Evolutionary conservation across 1,139 yeast species (phyloP), one percentile per base, ranked within the genome.

Genomic region (Protomyces inouyei): DNA sequence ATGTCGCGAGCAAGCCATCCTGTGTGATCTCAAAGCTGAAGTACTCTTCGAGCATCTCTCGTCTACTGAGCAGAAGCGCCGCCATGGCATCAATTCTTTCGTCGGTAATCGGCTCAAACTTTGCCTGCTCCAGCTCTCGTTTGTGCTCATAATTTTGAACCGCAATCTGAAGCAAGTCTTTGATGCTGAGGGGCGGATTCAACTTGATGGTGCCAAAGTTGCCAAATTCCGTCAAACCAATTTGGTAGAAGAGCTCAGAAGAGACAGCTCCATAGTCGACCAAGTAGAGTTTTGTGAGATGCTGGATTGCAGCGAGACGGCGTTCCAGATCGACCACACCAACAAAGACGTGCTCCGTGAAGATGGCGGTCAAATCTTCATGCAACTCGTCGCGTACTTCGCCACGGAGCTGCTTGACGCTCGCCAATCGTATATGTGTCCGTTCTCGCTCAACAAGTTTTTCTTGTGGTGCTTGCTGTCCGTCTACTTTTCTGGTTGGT

Each of bases 11-110:
- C 35, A 69, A 71, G 0, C 79, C 78, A 3, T 74, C 75, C 0
- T 71, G 73, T 3, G 72, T 72, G 1, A 85, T 70, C 6, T 72
- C 76, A 3, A 92, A 78, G 14, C 81, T 79, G 72, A 91, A 93
- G 71, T 95, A 93, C 69, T 92, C 97, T 9, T 76, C 72, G 63
- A 88, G 79, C 98, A 95, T 93, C 14, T 85, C 91, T 48, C 76
- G 77, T 88, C 86, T 85, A 0, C 72, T 73, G 53, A 77, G 71
- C 1, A 87, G 69, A 0, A 67, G 70, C 8, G 68, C 61, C 0
- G 76, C 56, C 2, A 23, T 38, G 14, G 18, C 18, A 4, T 21
- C 57, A 8, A 54, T 16, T 6, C 23, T 12, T 2, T 37, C 51
- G 4, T 36, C 51, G 10, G 28, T 28, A 32, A 36, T 36, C 12